Conservation (phyloP, 2,329 filamentous ascomycete species). For the Fonsecaea erecta region DNA sequence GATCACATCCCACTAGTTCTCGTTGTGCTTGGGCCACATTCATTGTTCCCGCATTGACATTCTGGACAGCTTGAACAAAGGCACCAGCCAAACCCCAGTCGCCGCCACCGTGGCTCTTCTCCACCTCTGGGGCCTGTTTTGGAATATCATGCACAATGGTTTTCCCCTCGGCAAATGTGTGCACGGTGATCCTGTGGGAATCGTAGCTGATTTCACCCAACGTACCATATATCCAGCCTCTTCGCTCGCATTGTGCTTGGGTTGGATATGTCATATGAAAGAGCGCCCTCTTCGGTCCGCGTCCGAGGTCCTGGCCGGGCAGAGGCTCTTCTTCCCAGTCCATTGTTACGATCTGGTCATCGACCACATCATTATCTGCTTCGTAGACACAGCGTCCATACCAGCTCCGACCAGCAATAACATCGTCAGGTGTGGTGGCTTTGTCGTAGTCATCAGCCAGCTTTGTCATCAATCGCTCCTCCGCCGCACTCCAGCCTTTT, state of each 20-base stretch:
- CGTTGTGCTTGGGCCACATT: constrained; percentile 72
- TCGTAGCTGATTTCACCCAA: constrained; percentile 86
- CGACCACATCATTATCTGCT: constrained; percentile 87
- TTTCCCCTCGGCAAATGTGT: constrained; percentile 68
- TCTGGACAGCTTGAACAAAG: constrained; percentile 81
- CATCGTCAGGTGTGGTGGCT: constrained; percentile 57
- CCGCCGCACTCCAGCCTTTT: constrained; percentile 55
- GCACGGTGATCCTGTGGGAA: constrained; percentile 73
- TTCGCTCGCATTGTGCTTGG: constrained; percentile 81
- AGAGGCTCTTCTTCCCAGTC: constrained; percentile 75
- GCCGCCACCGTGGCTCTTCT: constrained; percentile 70
- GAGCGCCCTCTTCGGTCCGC: constrained; percentile 78
- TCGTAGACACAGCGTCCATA: constrained; percentile 97
- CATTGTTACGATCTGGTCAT: constrained; percentile 89
- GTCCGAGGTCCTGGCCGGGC: constrained; percentile 42
- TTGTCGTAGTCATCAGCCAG: constrained; percentile 61
- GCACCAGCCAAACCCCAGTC: constrained; percentile 79
- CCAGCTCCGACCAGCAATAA: constrained; percentile 64
- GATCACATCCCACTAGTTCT: constrained; percentile 75
- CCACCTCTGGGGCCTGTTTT: constrained; percentile 61
- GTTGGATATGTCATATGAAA: constrained; percentile 96
- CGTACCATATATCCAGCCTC: constrained; percentile 84
- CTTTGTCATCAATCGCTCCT: constrained; percentile 54
- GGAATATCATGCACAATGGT: constrained; percentile 63
- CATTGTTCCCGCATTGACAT: constrained; percentile 73